phyloP scores from a whole-genome alignment of 2,329 filamentous ascomycete genomes.

The Macrophomina tecta region DNA sequence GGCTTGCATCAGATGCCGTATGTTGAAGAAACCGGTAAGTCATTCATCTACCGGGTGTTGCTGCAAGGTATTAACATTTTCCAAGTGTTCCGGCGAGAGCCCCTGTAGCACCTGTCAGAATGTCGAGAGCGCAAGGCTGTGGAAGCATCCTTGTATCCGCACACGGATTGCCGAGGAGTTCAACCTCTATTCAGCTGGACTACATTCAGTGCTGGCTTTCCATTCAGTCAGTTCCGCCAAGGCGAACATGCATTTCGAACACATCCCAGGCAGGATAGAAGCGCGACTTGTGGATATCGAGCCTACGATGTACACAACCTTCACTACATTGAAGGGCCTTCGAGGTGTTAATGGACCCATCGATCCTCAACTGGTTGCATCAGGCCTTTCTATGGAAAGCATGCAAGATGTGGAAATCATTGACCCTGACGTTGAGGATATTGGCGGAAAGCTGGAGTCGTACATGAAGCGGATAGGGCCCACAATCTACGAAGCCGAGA shows the following conservation, averaged over 20 bases:
- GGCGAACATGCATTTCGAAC: constrained; percentile 55
- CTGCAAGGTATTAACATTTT: neutral
- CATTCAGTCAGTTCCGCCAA: constrained; percentile 57
- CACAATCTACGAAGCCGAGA: constrained; percentile 56
- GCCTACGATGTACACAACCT: constrained; percentile 54
- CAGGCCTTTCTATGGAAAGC: constrained; percentile 22
- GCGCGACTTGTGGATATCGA: constrained; percentile 56
- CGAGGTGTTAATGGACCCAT: constrained; percentile 39
- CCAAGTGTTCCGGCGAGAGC: constrained; percentile 61
- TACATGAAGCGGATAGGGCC: constrained; percentile 59
- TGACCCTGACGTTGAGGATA: constrained; percentile 56
- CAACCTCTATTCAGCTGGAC: constrained; percentile 60
- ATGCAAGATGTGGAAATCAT: constrained; percentile 48
- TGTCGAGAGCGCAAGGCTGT: constrained; percentile 65
- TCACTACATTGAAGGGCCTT: constrained; percentile 50
- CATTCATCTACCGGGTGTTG: neutral
- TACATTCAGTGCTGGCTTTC: constrained; percentile 61
- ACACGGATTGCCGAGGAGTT: constrained; percentile 65
- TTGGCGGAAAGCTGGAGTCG: constrained; percentile 58
- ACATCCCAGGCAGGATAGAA: constrained; percentile 60
- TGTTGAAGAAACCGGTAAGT: constrained; percentile 64
- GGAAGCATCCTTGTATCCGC: constrained; percentile 66
- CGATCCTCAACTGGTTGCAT: constrained; percentile 45
- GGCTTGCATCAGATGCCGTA: constrained; percentile 67
- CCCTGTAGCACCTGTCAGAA: constrained; percentile 65